These are phyloP conservation scores for Colletotrichum filicis DNA, from an alignment of 2,329 filamentous ascomycete genomes.

Conservation along the genomic window DNA sequence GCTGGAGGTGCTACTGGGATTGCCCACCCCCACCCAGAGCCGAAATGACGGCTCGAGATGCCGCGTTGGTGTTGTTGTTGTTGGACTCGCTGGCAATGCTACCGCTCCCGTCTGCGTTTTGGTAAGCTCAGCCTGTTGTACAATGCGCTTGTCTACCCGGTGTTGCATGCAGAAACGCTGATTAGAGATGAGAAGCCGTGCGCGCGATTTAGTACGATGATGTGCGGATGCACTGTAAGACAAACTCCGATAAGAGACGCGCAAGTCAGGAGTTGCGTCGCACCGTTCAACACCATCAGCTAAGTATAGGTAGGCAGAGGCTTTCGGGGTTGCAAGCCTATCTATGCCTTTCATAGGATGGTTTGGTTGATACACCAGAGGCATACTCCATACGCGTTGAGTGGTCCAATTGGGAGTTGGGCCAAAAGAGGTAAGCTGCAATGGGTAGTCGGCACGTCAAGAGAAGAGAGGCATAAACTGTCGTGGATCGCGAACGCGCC, in stretches of 20 bases:
- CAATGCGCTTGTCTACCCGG: background rate
- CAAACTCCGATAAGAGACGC: background rate
- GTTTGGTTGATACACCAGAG: background rate
- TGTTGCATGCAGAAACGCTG: conserved; percentile 7
- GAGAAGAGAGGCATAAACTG: conserved; percentile 20
- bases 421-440: conserved; percentile 11
- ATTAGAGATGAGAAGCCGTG: background rate
- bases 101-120: background rate
- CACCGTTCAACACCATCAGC: background rate
- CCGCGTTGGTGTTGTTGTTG: background rate
- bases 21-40: conserved; percentile 5
- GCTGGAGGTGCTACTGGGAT: background rate
- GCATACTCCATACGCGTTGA: background rate
- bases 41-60: conserved; percentile 27
- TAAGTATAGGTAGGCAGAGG: background rate
- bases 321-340: background rate
- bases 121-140: background rate
- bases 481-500: conserved; percentile 15
- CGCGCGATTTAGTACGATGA: background rate
- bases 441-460: conserved; percentile 2
- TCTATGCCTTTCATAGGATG: background rate
- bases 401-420: background rate
- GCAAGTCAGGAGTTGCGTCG: conserved; percentile 15
- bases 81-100: background rate
- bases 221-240: background rate